Conservation (phyloP, 202 grass and related monocot species). For the Tripidium arundinaceum region DNA sequence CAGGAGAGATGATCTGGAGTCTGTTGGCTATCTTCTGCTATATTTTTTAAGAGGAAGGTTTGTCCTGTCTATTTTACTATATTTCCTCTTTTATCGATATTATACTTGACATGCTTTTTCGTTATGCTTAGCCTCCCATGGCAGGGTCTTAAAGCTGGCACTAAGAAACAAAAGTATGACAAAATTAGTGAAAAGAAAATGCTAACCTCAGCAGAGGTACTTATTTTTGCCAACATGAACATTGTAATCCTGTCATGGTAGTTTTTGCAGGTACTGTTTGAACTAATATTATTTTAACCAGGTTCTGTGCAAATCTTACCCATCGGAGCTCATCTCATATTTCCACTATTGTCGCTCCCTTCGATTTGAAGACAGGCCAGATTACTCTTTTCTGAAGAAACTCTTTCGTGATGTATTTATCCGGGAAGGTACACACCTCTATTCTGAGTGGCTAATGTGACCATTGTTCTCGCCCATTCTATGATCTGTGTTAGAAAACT, state of each 20-base stretch:
- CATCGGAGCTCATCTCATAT: slow-evolving; percentile 77
- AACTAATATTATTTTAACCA: slow-evolving; percentile 39
- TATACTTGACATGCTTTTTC: slow-evolving; percentile 21
- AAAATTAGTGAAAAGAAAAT: slow-evolving; percentile 99
- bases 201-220: slow-evolving; percentile 90
- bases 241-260: slow-evolving; percentile 21
- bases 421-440: slow-evolving; percentile 60
- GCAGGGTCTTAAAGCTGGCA: slow-evolving; percentile 96
- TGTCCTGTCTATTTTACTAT: slow-evolving; percentile 39
- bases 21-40: slow-evolving; percentile 90
- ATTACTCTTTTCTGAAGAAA: slow-evolving; percentile 90
- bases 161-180: slow-evolving; percentile 96
- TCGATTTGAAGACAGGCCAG: slow-evolving; percentile 83
- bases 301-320: slow-evolving; percentile 91
- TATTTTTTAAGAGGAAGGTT: slow-evolving; percentile 98
- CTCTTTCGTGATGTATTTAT: slow-evolving; percentile 89
- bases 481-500: background rate
- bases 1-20: slow-evolving; percentile 98
- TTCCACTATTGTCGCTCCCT: slow-evolving; percentile 90
- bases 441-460: background rate
- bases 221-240: slow-evolving; percentile 28
- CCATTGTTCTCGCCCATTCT: background rate
- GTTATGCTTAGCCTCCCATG: slow-evolving; percentile 79
- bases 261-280: slow-evolving; percentile 13
- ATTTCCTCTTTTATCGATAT: slow-evolving; percentile 15